Base-by-base conservation (phyloP, 352 stramenopile genomes). In the Globisporangium yorkense region DNA sequence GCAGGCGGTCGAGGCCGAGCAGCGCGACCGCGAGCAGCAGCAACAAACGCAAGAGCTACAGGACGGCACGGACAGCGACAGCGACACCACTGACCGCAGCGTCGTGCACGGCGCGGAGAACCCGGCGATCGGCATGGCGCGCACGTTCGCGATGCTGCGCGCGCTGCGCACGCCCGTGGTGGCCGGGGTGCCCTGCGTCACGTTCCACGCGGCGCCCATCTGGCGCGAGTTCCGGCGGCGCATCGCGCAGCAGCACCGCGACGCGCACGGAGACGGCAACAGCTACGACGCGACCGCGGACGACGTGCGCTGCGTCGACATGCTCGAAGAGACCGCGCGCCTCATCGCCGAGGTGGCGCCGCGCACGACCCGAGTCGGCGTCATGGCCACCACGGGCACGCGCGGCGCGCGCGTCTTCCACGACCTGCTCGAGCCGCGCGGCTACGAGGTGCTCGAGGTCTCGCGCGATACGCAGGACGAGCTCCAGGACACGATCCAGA, bases 401-500 rank as follows among this genome's bases (percentile, higher is more conserved):
- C 69, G 74, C 31, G 41, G 65, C 5, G 57, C 66, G 2, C 62
- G 70, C 12, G 57, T 81, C 18, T 84, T 77, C 50, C 59, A 69
- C 47, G 57, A 82, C 27, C 55, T 80, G 27, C 63, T 84, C 8
- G 72, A 80, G 51, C 67, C 70, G 18, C 53, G 62, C 1, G 74
- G 72, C 7, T 77, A 74, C 61, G 63, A 57, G 8, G 59, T 84
- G 18, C 29, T 81, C 5, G 55, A 81, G 56, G 74, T 84, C 13
- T 51, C 56, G 12, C 57, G 61, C 2, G 49, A 65, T 6, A 61
- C 63, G 15, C 74, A 84, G 56, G 39, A 33, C 15, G 72, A 78
- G 41, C 49, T 84, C 21, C 73, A 84, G 33, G 74, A 84, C 43
- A 77, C 74, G 21, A 84, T 84, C 57, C 58, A 54, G 29, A 77